Evolutionary conservation across 176 grass and related monocot species (phyloP).

Genomic region (Cocos nucifera): DNA sequence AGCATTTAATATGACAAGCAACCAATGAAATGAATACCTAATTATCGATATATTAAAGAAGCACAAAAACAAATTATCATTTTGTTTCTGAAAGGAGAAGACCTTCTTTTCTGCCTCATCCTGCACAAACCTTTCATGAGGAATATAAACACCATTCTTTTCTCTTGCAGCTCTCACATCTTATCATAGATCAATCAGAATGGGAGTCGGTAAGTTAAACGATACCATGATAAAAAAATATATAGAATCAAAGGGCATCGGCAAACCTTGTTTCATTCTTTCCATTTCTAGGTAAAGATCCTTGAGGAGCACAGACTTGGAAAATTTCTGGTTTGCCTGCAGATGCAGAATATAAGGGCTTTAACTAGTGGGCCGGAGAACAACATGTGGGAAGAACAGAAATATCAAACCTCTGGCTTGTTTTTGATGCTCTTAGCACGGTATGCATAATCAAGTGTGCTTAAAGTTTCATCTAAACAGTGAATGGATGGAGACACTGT

Average conservation of each 20-base stretch:
- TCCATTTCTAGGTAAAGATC: conserved; percentile 76
- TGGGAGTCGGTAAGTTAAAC: no score
- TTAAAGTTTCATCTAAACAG: conserved; percentile 74
- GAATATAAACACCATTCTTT: conserved; percentile 81
- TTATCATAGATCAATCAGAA: conserved; percentile 9
- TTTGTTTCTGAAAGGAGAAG: conserved; percentile 2
- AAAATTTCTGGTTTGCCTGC: conserved; percentile 67
- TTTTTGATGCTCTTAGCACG: conserved; percentile 84
- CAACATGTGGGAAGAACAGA: conserved; percentile 4
- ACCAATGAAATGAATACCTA: no score
- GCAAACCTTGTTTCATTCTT: conserved; percentile 77
- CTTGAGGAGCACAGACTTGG: conserved; percentile 65
- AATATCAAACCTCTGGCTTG: conserved; percentile 59
- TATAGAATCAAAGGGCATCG: background rate
- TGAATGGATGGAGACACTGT: conserved; percentile 67
- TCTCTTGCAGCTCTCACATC: conserved; percentile 83
- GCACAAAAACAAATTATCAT: conserved; percentile 2
- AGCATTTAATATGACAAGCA: no score
- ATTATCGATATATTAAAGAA: background rate
- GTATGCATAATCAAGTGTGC: conserved; percentile 88
- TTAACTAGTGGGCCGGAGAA: background rate
- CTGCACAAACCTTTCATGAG: conserved; percentile 52
- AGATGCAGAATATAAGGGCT: background rate
- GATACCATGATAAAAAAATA: no score
- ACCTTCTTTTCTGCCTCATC: conserved; percentile 88